Percentiles rank a stretch among this genome's conserved stretches.
phyloP scores from a whole-genome alignment of 371 early-diverging fungal species.

The Batkoa obscura region DNA sequence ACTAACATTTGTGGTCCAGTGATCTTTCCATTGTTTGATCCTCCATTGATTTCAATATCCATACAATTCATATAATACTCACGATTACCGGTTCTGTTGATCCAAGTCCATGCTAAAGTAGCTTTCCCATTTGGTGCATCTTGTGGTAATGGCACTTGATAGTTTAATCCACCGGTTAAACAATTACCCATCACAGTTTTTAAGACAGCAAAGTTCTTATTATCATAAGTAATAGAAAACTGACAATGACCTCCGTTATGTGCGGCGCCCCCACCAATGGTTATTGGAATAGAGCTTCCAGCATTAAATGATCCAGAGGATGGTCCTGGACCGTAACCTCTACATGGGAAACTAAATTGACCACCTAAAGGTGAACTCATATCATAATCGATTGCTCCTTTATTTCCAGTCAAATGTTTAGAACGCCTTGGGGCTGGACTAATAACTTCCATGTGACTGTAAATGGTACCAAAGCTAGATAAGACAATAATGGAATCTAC shows the following conservation, averaged over 20 bases:
- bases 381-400: neutral
- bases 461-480: no score
- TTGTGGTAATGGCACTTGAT: neutral
- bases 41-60: conserved; percentile 24
- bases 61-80: conserved; percentile 50
- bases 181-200: conserved; percentile 3
- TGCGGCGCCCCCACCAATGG: conserved; percentile 8
- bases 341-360: conserved; percentile 8
- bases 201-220: neutral
- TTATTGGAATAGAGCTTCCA: conserved; percentile 12
- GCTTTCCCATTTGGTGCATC: conserved; percentile 3
- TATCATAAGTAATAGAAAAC: conserved; percentile 2
- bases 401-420: neutral
- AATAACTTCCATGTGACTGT: conserved; percentile 1
- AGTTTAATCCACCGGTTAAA: neutral
- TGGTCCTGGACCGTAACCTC: conserved; percentile 8
- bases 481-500: no score
- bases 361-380: neutral
- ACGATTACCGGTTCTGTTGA: conserved; percentile 37
- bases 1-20: conserved; percentile 24
- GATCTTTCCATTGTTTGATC: conserved; percentile 12
- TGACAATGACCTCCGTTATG: conserved; percentile 7
- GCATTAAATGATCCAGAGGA: conserved; percentile 10
- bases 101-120: conserved; percentile 7
- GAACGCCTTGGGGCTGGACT: neutral